Conservation (phyloP, 805 yeast genomes). For the Tetrapisispora taiwanensis region DNA sequence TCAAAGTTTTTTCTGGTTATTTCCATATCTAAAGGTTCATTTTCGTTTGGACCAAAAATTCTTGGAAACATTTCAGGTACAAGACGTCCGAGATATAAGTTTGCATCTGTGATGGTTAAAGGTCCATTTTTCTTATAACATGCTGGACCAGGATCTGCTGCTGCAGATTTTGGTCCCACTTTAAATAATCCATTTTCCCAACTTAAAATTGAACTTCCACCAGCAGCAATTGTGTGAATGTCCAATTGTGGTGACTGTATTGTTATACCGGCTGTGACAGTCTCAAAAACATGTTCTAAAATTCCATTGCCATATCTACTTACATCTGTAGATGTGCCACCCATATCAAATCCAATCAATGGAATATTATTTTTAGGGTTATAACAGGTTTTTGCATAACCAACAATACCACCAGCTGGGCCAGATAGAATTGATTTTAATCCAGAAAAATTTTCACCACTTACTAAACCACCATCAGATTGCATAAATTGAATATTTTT, state of each 20-base stretch:
- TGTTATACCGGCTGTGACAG: conserved; percentile 73
- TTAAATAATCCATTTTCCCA: conserved; percentile 65
- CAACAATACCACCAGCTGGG: conserved; percentile 98
- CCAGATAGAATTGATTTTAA: conserved; percentile 83
- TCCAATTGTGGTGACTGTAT: conserved; percentile 80
- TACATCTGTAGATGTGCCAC: conserved; percentile 85
- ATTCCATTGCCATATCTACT: conserved; percentile 61
- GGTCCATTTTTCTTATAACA: conserved; percentile 82
- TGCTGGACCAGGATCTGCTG: conserved; percentile 86
- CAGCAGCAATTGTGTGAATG: conserved; percentile 76
- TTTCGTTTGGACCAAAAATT: conserved; percentile 73
- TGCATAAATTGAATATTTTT: conserved; percentile 79
- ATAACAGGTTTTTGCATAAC: conserved; percentile 77
- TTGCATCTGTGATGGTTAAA: conserved; percentile 78
- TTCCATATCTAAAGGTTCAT: conserved; percentile 55
- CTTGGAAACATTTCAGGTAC: conserved; percentile 68
- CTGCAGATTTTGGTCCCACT: conserved; percentile 82
- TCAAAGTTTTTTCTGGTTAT: conserved; percentile 41
- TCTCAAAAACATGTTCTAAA: conserved; percentile 71
- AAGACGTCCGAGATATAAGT: conserved; percentile 59
- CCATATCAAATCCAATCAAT: conserved; percentile 79
- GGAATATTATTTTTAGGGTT: conserved; percentile 45
- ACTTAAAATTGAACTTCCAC: conserved; percentile 63
- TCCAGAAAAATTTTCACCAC: conserved; percentile 77
- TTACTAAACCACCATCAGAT: conserved; percentile 90